Percentiles rank a stretch among this genome's conserved stretches.
Conservation (phyloP, 2,329 filamentous ascomycete species). For the Aciculosporium take region DNA sequence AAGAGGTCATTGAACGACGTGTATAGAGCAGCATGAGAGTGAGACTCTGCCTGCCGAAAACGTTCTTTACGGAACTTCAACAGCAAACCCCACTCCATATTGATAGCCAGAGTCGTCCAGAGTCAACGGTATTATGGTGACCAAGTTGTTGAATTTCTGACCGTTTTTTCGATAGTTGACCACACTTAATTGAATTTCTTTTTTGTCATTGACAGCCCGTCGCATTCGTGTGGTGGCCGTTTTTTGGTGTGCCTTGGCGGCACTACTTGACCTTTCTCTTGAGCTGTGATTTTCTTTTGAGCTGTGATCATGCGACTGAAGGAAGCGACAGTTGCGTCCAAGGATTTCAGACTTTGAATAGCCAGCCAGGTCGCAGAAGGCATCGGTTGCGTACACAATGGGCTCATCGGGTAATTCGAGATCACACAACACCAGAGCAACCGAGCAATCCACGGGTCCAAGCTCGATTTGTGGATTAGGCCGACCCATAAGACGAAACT, state of each 20-base stretch:
- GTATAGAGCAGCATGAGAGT: neutral
- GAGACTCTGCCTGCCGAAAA: neutral
- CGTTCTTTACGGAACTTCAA: constrained; percentile 37
- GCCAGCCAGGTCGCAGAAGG: constrained; percentile 66
- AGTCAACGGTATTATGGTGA: constrained; percentile 71
- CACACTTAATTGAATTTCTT: constrained; percentile 38
- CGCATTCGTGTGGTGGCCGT: constrained; percentile 43
- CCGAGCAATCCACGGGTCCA: constrained; percentile 71
- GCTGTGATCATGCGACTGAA: constrained; percentile 57
- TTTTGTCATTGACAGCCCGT: constrained; percentile 27
- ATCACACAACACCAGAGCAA: constrained; percentile 72
- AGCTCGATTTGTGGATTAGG: constrained; percentile 65
- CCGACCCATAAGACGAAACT: constrained; percentile 51
- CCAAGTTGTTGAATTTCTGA: constrained; percentile 62
- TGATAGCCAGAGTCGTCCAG: constrained; percentile 51
- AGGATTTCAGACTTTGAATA: constrained; percentile 62
- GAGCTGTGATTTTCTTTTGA: constrained; percentile 33
- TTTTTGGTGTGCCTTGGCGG: constrained; percentile 17
- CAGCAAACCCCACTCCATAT: constrained; percentile 71
- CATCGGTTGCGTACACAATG: constrained; percentile 72
- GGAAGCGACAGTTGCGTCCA: constrained; percentile 70
- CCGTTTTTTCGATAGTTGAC: constrained; percentile 76
- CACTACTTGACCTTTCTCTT: neutral
- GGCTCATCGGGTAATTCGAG: constrained; percentile 58
- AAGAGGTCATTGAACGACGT: neutral